phyloP scores from a whole-genome alignment of 192 early-diverging fungal genomes.

The Spinellus fusiger region DNA sequence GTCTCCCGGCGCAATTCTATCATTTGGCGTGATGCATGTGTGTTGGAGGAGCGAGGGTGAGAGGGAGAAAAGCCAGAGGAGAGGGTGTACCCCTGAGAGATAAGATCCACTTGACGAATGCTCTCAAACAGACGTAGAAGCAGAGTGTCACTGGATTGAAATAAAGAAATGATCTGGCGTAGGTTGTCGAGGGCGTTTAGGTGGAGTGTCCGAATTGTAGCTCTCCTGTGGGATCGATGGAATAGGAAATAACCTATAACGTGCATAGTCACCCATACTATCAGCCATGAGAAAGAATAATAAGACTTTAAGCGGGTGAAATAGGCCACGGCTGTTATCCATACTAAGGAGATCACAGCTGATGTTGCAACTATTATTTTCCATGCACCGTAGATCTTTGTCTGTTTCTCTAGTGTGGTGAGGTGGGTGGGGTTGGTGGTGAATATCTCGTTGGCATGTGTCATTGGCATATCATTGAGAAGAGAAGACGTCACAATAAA shows the following conservation, averaged over 20 bases:
- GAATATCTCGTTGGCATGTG: conserved; percentile 10
- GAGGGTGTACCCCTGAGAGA: conserved; percentile 47
- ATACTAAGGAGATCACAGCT: neutral
- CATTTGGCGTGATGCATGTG: conserved; percentile 16
- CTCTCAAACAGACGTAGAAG: conserved; percentile 40
- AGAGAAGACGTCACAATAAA: conserved; percentile 49
- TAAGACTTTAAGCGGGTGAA: neutral
- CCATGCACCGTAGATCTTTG: neutral
- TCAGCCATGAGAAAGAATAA: neutral
- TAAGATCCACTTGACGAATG: conserved; percentile 48
- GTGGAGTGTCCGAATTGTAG: conserved; percentile 33
- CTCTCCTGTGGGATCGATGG: neutral
- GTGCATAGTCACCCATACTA: neutral
- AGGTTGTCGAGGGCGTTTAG: conserved; percentile 34
- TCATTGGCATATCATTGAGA: conserved; percentile 35
- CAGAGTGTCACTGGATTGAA: conserved; percentile 37
- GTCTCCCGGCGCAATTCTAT: conserved; percentile 33
- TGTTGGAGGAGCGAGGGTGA: conserved; percentile 37
- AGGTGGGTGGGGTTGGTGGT: neutral
- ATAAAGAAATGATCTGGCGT: conserved; percentile 33
- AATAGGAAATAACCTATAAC: neutral
- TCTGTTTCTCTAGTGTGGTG: neutral
- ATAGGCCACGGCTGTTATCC: neutral
- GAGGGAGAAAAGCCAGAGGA: conserved; percentile 43
- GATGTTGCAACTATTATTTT: neutral